Base-by-base conservation (phyloP, 495 filamentous ascomycete genomes). In the Penicillium mononematosum region DNA sequence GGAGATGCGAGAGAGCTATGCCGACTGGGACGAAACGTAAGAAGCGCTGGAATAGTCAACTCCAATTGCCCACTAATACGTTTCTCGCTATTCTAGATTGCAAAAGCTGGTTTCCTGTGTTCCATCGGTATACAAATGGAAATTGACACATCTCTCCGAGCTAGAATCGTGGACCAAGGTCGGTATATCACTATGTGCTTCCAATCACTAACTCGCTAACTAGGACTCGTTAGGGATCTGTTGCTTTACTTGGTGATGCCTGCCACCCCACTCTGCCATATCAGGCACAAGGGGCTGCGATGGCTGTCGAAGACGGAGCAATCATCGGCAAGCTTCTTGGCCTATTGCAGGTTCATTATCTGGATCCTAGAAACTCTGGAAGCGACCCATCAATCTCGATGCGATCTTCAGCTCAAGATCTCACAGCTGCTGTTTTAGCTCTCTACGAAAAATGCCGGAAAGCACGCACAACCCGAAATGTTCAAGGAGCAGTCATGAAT, bases 191-290 rank as follows among this genome's bases (percentile, higher is more conserved):
- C 31, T 38, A 61, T 72, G 5, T 5, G 1, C 7, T 34, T 5
- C 3, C 11, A 24, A 19, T 36, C 11, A n/a, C 0, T 14, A 29
- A 29, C 3, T n/a, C 14, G 19, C 50, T 56, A 32, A 59, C 17
- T 24, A 4, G 12, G 19, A 25, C 0, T 11, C 4, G 5, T 20
- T 9, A 73, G 76, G 42, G 78, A 63, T 8, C 72, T 64, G 45
- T 83, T 77, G 77, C 81, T 17, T 70, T 88, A 38, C 70, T 89
- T 9, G 86, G 87, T 36, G 87, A 89, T 69, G 83, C 86, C 7
- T 88, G 85, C 66, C 84, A 88, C 65, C 83, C 85, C n/a, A 88
- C 84, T 45, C 79, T 88, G 44, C 86, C 86, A 19, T 85, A 88
- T 63, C 72, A 85, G 5, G 80, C 77, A 45, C 87, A 89, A 75